Conservation (phyloP, 805 yeast species). For the Wickerhamiella nectarea region DNA sequence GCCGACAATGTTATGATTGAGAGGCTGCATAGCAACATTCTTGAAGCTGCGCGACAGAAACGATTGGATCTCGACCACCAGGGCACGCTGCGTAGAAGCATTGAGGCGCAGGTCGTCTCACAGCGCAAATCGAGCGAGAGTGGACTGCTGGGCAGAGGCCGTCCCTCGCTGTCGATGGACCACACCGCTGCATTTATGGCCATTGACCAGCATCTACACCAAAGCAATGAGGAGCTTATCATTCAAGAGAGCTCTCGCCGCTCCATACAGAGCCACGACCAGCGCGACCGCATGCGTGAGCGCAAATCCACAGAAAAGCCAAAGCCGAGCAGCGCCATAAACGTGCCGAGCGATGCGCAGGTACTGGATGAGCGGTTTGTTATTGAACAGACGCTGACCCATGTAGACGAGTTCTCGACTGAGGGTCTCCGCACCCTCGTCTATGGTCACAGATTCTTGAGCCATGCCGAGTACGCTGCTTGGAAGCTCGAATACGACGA, state of each 20-base stretch:
- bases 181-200: constrained; percentile 10
- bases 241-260: constrained; percentile 19
- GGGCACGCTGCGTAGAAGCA: constrained; percentile 49
- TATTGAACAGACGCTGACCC: constrained; percentile 72
- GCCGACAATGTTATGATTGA: constrained; percentile 61
- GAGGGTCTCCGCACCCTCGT: constrained; percentile 87
- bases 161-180: constrained; percentile 4
- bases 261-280: constrained; percentile 9
- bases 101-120: constrained; percentile 43
- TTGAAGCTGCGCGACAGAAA: constrained; percentile 47
- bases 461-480: constrained; percentile 38
- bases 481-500: constrained; percentile 59
- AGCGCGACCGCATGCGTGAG: too few species aligned
- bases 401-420: constrained; percentile 85
- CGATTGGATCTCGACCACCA: constrained; percentile 46
- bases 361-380: constrained; percentile 58
- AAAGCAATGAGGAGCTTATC: constrained; percentile 13
- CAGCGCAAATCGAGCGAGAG: constrained; percentile 7
- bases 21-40: constrained; percentile 31
- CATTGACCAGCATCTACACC: constrained; percentile 14
- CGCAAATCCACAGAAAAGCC: background rate
- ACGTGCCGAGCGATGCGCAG: background rate
- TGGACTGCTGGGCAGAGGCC: constrained; percentile 3
- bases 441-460: constrained; percentile 66
- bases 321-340: background rate